phyloP scores from a whole-genome alignment of 257 asterid genomes.

The Perilla frutescens region DNA sequence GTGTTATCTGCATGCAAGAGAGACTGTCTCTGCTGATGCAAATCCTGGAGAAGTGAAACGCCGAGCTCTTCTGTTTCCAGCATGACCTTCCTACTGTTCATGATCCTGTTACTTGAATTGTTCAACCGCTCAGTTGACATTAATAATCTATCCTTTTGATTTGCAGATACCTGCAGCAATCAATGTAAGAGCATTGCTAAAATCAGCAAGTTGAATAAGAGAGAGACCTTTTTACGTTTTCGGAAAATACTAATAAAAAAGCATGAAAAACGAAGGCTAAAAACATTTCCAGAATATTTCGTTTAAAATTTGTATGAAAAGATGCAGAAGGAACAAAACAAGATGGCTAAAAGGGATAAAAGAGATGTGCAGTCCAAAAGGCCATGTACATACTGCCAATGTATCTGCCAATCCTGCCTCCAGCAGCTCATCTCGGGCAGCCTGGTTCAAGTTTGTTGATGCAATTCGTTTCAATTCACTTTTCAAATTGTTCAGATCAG shows the following conservation, averaged over 20 bases:
- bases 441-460: conserved; percentile 62
- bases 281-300: conserved; percentile 3
- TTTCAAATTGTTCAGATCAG: conserved; percentile 82
- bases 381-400: conserved; percentile 50
- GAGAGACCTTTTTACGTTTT: not conserved
- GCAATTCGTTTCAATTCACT: conserved; percentile 63
- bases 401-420: conserved; percentile 90
- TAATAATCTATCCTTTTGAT: conserved; percentile 69
- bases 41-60: conserved; percentile 85
- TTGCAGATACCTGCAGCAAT: conserved; percentile 65
- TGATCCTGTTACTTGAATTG: conserved; percentile 71
- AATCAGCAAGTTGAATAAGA: not conserved
- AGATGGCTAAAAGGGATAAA: not conserved
- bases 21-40: conserved; percentile 82
- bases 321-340: not conserved
- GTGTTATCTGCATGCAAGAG: conserved; percentile 70
- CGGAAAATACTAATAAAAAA: not conserved
- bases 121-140: conserved; percentile 64
- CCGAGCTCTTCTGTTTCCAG: conserved; percentile 95
- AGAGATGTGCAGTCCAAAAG: not conserved
- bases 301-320: conserved; percentile 6
- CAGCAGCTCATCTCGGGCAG: conserved; percentile 82
- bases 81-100: conserved; percentile 78
- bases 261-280: not conserved
- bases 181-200: conserved; percentile 3